Percentiles rank a stretch among this genome's conserved stretches.
Conservation (phyloP, 2,329 filamentous ascomycete species). For the Trichoderma harzianum region DNA sequence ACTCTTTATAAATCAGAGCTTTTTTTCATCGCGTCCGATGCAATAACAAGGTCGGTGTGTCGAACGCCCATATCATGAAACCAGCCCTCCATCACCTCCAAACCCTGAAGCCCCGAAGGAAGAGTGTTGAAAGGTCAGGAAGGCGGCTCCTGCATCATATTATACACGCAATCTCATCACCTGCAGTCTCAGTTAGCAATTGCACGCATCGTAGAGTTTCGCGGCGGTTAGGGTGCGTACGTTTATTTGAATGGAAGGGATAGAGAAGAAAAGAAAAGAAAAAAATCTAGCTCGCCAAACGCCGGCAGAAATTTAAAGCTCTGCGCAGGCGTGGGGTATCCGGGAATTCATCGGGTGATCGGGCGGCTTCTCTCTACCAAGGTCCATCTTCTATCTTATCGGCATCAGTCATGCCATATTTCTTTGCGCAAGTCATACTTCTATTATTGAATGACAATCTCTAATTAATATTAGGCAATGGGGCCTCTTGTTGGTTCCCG, state of each 20-base stretch:
- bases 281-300: slow-evolving; percentile 16
- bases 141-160: slow-evolving; percentile 75
- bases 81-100: slow-evolving; percentile 60
- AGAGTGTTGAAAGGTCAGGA: slow-evolving; percentile 73
- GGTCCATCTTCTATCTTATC: slow-evolving; percentile 18
- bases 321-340: slow-evolving; percentile 24
- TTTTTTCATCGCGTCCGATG: slow-evolving; percentile 93
- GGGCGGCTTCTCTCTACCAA: background rate
- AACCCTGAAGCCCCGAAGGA: slow-evolving; percentile 88
- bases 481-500: slow-evolving; percentile 27
- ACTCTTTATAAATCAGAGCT: slow-evolving; percentile 76
- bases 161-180: slow-evolving; percentile 99
- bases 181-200: slow-evolving; percentile 47
- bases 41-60: slow-evolving; percentile 97
- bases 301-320: slow-evolving; percentile 37
- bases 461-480: slow-evolving; percentile 21
- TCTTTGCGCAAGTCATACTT: background rate
- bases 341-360: slow-evolving; percentile 30
- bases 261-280: slow-evolving; percentile 60
- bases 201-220: background rate
- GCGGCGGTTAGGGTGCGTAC: slow-evolving; percentile 55
- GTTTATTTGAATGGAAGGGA: slow-evolving; percentile 99
- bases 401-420: slow-evolving; percentile 8
- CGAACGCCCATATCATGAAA: slow-evolving; percentile 98
- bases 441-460: background rate